Evolutionary conservation across 1,284 basidiomycete species (phyloP).

Genomic region (Fomes fomentarius): DNA sequence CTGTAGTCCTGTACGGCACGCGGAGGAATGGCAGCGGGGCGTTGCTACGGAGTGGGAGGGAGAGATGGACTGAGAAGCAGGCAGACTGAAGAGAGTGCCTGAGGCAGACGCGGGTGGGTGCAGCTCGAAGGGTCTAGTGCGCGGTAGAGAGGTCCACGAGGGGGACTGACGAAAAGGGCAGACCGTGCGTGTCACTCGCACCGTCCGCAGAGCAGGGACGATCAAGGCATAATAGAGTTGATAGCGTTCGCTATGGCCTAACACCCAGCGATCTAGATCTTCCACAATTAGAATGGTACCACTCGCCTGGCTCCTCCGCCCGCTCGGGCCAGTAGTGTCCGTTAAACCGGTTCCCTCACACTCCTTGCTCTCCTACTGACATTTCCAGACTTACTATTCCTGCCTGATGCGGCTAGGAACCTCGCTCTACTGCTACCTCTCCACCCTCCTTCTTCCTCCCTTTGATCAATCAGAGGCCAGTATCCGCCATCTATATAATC

Average conservation of each 20-base stretch:
- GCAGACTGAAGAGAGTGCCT: slow-evolving; percentile 17
- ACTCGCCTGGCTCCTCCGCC: slow-evolving; percentile 6
- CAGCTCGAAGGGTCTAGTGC: slow-evolving; percentile 5
- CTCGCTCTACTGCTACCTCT: slow-evolving; percentile 17
- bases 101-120: slow-evolving; percentile 6
- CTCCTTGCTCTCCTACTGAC: slow-evolving; percentile 4
- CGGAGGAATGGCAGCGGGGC: not conserved
- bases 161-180: slow-evolving; percentile 6
- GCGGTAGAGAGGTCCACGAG: not conserved
- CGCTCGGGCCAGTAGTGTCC: slow-evolving; percentile 17
- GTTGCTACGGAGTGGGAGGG: slow-evolving; percentile 10
- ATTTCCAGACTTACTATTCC: slow-evolving; percentile 20
- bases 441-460: slow-evolving; percentile 15
- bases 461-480: slow-evolving; percentile 21
- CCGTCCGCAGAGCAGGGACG: slow-evolving; percentile 18
- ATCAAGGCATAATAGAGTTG: slow-evolving; percentile 22
- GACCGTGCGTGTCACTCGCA: not conserved
- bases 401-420: slow-evolving; percentile 25
- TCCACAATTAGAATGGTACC: slow-evolving; percentile 24
- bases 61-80: slow-evolving; percentile 6
- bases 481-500: slow-evolving; percentile 32
- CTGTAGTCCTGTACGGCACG: not conserved
- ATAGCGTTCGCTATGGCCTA: slow-evolving; percentile 16
- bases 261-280: slow-evolving; percentile 21
- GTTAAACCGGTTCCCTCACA: slow-evolving; percentile 14